Evolutionary conservation across 2,329 filamentous ascomycete species (phyloP).

Genomic region (Colletotrichum siamense): DNA sequence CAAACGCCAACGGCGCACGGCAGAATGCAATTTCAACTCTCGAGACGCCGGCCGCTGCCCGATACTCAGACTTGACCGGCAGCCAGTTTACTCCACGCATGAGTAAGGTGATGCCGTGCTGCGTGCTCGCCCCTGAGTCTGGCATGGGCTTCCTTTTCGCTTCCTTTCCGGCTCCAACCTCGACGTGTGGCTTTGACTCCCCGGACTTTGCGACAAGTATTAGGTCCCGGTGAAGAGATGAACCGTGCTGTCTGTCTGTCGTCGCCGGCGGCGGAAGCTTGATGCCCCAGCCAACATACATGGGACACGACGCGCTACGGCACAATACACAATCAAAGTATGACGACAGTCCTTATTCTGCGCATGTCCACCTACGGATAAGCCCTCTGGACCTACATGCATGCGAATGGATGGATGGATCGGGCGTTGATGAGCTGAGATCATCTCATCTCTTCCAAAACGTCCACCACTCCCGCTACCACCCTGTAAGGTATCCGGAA

Average conservation of each 20-base stretch:
- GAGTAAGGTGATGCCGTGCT: constrained; percentile 8
- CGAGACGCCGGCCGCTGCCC: constrained; percentile 10
- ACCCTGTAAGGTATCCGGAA: neutral
- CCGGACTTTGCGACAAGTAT: neutral
- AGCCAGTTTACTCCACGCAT: neutral
- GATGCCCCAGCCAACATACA: neutral
- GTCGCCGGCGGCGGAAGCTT: neutral
- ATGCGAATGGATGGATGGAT: neutral
- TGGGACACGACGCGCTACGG: neutral
- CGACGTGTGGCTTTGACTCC: constrained; percentile 7
- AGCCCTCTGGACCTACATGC: neutral
- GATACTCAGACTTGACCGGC: constrained; percentile 10
- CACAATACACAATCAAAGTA: neutral
- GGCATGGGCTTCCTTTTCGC: neutral
- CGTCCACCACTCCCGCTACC: neutral
- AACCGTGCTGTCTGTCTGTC: neutral
- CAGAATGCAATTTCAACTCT: constrained; percentile 2
- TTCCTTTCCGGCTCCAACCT: neutral
- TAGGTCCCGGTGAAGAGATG: neutral
- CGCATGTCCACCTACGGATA: neutral
- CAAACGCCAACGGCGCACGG: constrained; percentile 18
- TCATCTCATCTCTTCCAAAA: constrained; percentile 6
- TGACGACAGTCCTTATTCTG: neutral
- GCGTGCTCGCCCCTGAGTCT: neutral
- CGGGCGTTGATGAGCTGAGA: constrained; percentile 14